Conservation (phyloP, 2,329 filamentous ascomycete species). For the Colletotrichum sp. region DNA sequence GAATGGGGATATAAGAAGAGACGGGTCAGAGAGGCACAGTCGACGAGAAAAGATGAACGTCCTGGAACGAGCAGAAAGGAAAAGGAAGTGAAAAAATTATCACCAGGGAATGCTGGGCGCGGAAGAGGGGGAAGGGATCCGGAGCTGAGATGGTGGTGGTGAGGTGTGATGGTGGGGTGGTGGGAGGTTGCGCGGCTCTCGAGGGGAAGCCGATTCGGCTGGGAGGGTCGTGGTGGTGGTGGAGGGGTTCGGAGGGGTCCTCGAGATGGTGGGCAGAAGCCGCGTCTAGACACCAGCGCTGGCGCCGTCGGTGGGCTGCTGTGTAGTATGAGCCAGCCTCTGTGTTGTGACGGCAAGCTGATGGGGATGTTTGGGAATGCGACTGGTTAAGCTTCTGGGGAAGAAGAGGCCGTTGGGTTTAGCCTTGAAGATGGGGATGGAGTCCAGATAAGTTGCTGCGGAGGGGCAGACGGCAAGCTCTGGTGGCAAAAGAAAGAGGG, state of each 20-base stretch:
- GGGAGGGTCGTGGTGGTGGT: constrained; percentile 14
- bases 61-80: background rate
- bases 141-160: constrained; percentile 9
- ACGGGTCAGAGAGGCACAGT: background rate
- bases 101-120: constrained; percentile 7
- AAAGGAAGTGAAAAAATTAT: background rate
- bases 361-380: background rate
- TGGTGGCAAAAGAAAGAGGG: constrained; percentile 14
- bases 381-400: background rate
- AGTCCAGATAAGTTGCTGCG: constrained; percentile 4
- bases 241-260: constrained; percentile 14
- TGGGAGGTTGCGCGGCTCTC: constrained; percentile 22
- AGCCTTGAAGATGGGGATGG: background rate
- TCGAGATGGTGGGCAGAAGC: constrained; percentile 19
- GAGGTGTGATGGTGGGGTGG: constrained; percentile 14
- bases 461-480: background rate
- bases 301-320: background rate
- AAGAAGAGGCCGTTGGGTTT: background rate
- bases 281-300: background rate
- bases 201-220: constrained; percentile 24
- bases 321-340: constrained; percentile 1
- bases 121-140: constrained; percentile 12
- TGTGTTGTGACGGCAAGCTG: background rate
- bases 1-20: background rate
- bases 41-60: background rate